Evolutionary conservation across 202 grass and related monocot genomes (phyloP), one percentile per base, ranked within the genome.

Genomic region (Bolboschoenoplectus hybrid): DNA sequence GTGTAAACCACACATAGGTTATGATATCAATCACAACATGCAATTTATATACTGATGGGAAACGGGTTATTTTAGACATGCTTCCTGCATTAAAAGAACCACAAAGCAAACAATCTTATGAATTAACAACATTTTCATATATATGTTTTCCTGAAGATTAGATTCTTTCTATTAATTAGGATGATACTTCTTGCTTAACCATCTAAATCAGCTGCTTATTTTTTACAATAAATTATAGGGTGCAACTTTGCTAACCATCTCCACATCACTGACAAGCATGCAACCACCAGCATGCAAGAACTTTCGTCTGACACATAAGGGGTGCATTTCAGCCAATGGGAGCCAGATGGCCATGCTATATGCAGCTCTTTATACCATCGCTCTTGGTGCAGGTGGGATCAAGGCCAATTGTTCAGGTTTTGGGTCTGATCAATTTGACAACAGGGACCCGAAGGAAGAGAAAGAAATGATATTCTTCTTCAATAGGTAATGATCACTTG

Each of bases 401-500:
- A 97, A 97, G 95, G 93, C 95, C 44, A 97, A 97, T 88, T 93
- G 94, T 60, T 93, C 95, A 0, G 95, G 93, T 65, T 97, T 95
- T 87, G 95, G 95, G 9, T 95, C 95, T 2, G 95, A 97, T 85
- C 95, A 97, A 88, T 97, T 97, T 82, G 91, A 95, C 86, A 82
- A 40, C 35, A 57, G 88, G 1, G 86, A 97, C 91, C 91, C 91
- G 5, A 71, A 76, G 49, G 95, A 94, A 88, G 95, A 97, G 88
- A 91, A 93, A 74, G 86, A 89, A 82, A 97, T 97, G 92, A 82
- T 93, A 2, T 97, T 97, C 89, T 97, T 97, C 95, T 97, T 97
- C 88, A 97, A 94, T 89, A 92, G 81, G 62, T 82, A 82, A 38
- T 81, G 19, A 14, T 55, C 26, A 63, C 11, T 13, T 81, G 38